These are phyloP conservation scores for Crithidia mellificae DNA, from an alignment of 208 protist species.

Conservation along the genomic window DNA sequence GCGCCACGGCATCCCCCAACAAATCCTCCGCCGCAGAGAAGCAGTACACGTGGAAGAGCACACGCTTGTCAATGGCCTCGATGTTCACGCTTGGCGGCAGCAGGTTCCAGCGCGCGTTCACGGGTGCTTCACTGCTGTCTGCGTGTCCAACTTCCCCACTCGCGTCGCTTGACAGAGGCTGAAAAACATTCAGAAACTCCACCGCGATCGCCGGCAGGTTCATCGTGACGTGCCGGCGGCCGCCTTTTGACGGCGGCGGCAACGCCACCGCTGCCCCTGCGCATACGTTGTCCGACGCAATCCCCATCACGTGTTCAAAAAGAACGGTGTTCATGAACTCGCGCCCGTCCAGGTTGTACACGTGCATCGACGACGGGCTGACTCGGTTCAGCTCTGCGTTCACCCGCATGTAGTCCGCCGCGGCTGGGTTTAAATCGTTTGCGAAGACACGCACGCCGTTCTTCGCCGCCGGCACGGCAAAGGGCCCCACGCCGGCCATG, in stretches of 20 bases:
- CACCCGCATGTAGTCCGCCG: constrained; percentile 86
- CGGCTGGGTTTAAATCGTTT: constrained; percentile 98
- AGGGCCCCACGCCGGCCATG: constrained; percentile 98
- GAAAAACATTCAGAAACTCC: constrained; percentile 94
- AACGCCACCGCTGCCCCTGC: too few relatives aligned
- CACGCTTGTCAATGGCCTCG: constrained; percentile 26
- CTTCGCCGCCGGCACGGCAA: constrained; percentile 94
- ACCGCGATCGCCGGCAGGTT: constrained; percentile 97
- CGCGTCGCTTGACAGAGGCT: constrained; percentile 29
- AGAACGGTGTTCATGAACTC: constrained; percentile 91
- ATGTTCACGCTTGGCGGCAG: constrained; percentile 11
- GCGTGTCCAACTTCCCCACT: too few relatives aligned
- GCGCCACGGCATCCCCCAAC: constrained; percentile 60
- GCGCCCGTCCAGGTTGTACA: constrained; percentile 94
- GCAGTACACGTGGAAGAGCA: constrained; percentile 88
- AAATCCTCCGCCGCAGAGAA: constrained; percentile 79
- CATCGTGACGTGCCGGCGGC: constrained; percentile 94
- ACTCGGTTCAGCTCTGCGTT: constrained; percentile 94
- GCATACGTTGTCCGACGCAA: too few relatives aligned
- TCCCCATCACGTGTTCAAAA: constrained; percentile 41
- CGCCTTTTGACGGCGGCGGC: neutral
- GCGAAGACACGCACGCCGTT: constrained; percentile 87
- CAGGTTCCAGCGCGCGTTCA: constrained; percentile 32
- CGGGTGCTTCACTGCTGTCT: too few relatives aligned
- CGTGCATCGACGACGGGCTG: constrained; percentile 37